Evolutionary conservation across 2,329 filamentous ascomycete species (phyloP).

Genomic region (Epichloe bromicola): DNA sequence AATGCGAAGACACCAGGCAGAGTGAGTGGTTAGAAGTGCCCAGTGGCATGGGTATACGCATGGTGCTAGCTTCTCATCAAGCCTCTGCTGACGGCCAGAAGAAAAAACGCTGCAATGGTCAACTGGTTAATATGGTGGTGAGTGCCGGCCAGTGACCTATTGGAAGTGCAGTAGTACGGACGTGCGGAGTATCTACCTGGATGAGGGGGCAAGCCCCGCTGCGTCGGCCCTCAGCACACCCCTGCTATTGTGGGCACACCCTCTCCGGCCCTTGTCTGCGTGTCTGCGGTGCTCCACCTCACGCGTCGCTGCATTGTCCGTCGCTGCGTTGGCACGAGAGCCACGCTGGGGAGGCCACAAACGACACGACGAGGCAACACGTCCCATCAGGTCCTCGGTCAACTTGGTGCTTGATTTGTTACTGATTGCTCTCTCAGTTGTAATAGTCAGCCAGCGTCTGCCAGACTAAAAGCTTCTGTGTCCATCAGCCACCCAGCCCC

Average conservation of each 20-base stretch:
- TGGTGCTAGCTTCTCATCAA: not conserved
- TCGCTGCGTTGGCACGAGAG: slow-evolving; percentile 16
- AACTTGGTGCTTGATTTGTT: not conserved
- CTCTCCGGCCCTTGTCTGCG: not conserved
- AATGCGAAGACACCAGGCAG: not conserved
- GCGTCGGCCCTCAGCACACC: not conserved
- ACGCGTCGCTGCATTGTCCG: slow-evolving; percentile 4
- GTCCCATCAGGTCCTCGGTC: slow-evolving; percentile 1
- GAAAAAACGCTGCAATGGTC: not conserved
- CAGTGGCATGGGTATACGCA: too few species aligned
- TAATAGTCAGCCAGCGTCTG: not conserved
- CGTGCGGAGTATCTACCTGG: not conserved
- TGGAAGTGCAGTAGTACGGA: too few species aligned
- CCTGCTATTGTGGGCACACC: not conserved
- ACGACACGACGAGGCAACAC: slow-evolving; percentile 1
- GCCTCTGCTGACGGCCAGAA: not conserved
- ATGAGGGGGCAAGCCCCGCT: slow-evolving; percentile 2
- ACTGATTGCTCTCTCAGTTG: not conserved
- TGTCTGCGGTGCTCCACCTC: slow-evolving; percentile 1
- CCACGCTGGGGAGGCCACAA: slow-evolving; percentile 10
- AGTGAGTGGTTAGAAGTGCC: not conserved
- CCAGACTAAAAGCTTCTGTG: slow-evolving; percentile 9
- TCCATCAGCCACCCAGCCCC: slow-evolving; percentile 18
- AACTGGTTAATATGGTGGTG: too few species aligned
- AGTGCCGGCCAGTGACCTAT: too few species aligned